Percentiles rank a stretch among this genome's conserved stretches.
phyloP scores from a whole-genome alignment of 1,139 yeast genomes.

The Diutina mesorugosa region DNA sequence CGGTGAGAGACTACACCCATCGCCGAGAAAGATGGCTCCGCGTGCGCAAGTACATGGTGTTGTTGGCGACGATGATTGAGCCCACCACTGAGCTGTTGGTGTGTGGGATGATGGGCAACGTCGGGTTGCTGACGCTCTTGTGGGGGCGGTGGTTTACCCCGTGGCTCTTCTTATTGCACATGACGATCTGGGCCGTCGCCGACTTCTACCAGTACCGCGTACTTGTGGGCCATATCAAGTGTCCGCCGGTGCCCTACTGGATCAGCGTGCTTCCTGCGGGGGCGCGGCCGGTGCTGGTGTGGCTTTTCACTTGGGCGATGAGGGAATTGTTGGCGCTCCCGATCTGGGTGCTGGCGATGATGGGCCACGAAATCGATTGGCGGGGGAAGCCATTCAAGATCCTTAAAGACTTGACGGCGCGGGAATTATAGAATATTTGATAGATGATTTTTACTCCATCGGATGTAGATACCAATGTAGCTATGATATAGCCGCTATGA shows the following conservation, averaged over 20 bases:
- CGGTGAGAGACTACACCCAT: slow-evolving; percentile 36
- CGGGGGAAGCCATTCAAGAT: slow-evolving; percentile 67
- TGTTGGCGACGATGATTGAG: slow-evolving; percentile 72
- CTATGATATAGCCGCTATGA: background rate
- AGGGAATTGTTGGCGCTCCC: slow-evolving; percentile 74
- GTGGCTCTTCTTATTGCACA: slow-evolving; percentile 36
- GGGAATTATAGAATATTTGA: slow-evolving; percentile 26
- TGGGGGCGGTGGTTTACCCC: slow-evolving; percentile 18
- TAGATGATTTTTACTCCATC: background rate
- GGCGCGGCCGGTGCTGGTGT: slow-evolving; percentile 9
- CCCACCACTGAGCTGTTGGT: slow-evolving; percentile 76
- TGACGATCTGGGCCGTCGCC: slow-evolving; percentile 46
- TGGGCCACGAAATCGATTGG: slow-evolving; percentile 74
- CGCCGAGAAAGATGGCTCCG: slow-evolving; percentile 78
- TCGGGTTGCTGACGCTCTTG: slow-evolving; percentile 39
- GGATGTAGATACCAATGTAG: background rate
- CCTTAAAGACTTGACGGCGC: slow-evolving; percentile 65
- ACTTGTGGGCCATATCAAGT: slow-evolving; percentile 20
- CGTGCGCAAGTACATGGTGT: slow-evolving; percentile 83
- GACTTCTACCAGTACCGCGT: slow-evolving; percentile 50
- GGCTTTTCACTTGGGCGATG: slow-evolving; percentile 42
- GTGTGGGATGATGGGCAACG: slow-evolving; percentile 56
- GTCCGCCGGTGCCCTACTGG: slow-evolving; percentile 17
- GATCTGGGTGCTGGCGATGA: slow-evolving; percentile 72
- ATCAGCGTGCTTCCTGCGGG: slow-evolving; percentile 8